These are phyloP conservation scores for Chenopodium quinoa DNA, from an alignment of 148 eudicot species.

Conservation along the genomic window DNA sequence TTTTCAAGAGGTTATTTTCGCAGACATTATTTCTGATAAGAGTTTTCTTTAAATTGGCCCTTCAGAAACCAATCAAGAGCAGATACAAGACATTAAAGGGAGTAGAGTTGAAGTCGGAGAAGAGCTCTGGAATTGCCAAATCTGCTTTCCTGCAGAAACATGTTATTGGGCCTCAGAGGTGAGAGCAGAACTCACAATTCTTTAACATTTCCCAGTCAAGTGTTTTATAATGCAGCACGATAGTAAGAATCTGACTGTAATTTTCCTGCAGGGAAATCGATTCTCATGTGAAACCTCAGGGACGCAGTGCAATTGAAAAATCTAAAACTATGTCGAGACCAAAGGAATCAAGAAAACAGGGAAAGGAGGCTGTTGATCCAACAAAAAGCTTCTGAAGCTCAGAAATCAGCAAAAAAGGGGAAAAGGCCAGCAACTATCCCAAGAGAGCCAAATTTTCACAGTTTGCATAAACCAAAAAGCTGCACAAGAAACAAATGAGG, in stretches of 20 bases:
- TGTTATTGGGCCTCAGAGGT: conserved; percentile 42
- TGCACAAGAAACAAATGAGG: conserved; percentile 35
- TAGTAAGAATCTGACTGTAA: background rate
- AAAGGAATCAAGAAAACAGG: conserved; percentile 23
- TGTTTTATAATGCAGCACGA: background rate
- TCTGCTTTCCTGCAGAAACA: conserved; percentile 34
- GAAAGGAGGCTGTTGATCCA: background rate
- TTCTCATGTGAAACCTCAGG: conserved; percentile 24
- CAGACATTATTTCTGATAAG: background rate
- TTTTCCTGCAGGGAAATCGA: conserved; percentile 30
- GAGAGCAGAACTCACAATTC: conserved; percentile 8
- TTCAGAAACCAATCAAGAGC: conserved; percentile 34
- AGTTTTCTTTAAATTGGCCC: background rate
- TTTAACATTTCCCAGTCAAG: background rate
- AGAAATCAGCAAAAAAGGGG: conserved; percentile 28
- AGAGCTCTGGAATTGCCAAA: conserved; percentile 27
- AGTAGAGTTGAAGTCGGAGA: conserved; percentile 24
- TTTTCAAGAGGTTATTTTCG: background rate
- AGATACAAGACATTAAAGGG: conserved; percentile 19
- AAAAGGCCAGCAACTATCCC: conserved; percentile 38
- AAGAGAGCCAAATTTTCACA: conserved; percentile 48
- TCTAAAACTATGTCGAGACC: conserved; percentile 21
- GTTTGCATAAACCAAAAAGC: conserved; percentile 31
- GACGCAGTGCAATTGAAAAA: conserved; percentile 30
- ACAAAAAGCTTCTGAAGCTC: conserved; percentile 23